Evolutionary conservation across 192 early-diverging fungal genomes (phyloP).

Genomic region (Coemansia pectinata): DNA sequence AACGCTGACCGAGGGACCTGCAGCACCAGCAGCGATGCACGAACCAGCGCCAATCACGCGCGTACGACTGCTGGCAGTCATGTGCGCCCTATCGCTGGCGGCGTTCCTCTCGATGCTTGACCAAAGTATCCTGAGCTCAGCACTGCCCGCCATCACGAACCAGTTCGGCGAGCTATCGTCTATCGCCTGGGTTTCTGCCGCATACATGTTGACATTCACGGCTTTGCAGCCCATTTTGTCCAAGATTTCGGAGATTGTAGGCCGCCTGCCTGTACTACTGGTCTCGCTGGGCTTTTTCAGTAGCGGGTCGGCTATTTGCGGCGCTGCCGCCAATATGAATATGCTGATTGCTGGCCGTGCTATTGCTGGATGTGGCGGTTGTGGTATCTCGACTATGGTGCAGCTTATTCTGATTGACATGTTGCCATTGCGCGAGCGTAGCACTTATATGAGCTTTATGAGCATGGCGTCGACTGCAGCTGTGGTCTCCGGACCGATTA

Average conservation of each 20-base stretch:
- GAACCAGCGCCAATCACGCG: conserved; percentile 17
- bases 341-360: conserved; percentile 67
- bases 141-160: conserved; percentile 60
- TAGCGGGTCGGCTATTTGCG: conserved; percentile 55
- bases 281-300: conserved; percentile 57
- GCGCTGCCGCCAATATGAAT: conserved; percentile 58
- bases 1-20: conserved; percentile 24
- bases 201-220: conserved; percentile 67
- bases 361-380: conserved; percentile 66
- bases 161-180: conserved; percentile 59
- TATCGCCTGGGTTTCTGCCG: conserved; percentile 74
- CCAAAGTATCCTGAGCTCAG: conserved; percentile 69
- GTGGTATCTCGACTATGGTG: conserved; percentile 62
- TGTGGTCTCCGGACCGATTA: conserved; percentile 56
- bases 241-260: conserved; percentile 79
- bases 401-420: conserved; percentile 70
- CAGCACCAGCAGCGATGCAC: not conserved
- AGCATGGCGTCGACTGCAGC: conserved; percentile 57
- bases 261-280: conserved; percentile 58
- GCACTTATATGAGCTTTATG: conserved; percentile 61
- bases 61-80: conserved; percentile 22
- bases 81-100: conserved; percentile 34
- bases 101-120: conserved; percentile 65
- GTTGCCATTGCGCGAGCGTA: conserved; percentile 58
- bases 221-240: conserved; percentile 76